Conservation (phyloP, 441 rosid species). For the Corymbia calophylla region DNA sequence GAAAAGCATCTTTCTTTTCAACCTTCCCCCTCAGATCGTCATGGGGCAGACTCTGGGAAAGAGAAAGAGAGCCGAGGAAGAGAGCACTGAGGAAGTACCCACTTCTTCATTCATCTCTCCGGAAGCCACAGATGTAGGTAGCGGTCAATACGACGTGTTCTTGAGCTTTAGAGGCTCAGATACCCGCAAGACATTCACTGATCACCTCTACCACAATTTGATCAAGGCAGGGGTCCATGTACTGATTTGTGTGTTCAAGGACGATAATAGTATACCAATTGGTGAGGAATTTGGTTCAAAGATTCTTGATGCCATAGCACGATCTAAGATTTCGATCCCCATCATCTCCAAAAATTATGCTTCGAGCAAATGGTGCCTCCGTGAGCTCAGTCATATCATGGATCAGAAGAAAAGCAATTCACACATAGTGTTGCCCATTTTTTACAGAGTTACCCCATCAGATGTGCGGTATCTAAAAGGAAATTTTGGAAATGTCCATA, state of each 20-base stretch:
- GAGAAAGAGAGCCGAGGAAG: too few relatives aligned
- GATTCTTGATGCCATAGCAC: fast-evolving
- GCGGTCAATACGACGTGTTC: neutral
- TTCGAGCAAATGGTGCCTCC: too few relatives aligned
- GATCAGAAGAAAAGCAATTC: fast-evolving
- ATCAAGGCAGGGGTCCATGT: fast-evolving
- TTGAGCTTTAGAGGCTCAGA: neutral
- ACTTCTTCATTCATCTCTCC: neutral
- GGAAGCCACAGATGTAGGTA: fast-evolving
- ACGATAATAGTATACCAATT: fast-evolving
- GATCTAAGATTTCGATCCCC: fast-evolving
- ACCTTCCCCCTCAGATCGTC: neutral
- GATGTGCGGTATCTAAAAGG: too few relatives aligned
- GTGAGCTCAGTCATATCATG: too few relatives aligned
- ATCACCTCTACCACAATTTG: neutral
- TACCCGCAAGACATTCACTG: fast-evolving
- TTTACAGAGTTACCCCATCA: fast-evolving
- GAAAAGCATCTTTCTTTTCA: too few relatives aligned
- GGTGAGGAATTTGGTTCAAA: fast-evolving
- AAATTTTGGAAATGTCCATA: fast-evolving
- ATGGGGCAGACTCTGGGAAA: neutral
- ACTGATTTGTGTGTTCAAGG: fast-evolving
- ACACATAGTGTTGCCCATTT: fast-evolving
- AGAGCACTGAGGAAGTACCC: neutral
- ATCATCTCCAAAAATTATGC: fast-evolving